Base-by-base conservation (phyloP, 257 asterid genomes). In the Lycium barbarum region DNA sequence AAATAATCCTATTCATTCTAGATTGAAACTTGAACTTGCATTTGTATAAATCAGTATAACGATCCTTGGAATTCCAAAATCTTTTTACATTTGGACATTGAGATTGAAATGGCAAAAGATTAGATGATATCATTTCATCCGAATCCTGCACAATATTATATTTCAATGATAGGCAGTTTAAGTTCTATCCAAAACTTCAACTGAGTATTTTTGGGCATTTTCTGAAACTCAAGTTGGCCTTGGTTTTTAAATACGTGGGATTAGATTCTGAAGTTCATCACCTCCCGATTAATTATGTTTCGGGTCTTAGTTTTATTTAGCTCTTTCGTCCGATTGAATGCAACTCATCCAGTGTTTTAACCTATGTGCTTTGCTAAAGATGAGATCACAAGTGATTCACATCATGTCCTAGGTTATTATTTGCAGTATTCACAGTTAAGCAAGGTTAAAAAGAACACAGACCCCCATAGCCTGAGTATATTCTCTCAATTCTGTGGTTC, bases 71-170 rank as follows among this genome's bases (percentile, higher is more conserved):
- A 40, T 36, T 67, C 43, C n/a, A 36, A 67, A 49, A 2, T 22
- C 47, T 2, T 35, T 33, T 35, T n/a, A 66, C 45, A 40, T 40
- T 66, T 66, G 73, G 47, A 66, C 73, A 35, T n/a, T 36, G 22
- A 67, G 76, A 67, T 17, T 38, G 33, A 40, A 70, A 17, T 43
- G 26, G 15, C 33, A 70, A 70, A 67, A 38, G 33, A 70, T 8
- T 67, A 70, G 54, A 70, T 70, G 54, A 70, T 70, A 70, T 70
- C 79, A 70, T 70, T 40, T 70, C 79, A 70, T 70, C 54, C 12
- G 54, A 70, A 17, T 70, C 79, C 8, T 70, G 33, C 33, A 70
- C 79, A 70, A 17, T 17, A 70, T 17, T 40, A 17, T 53, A 38
- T 70, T 38, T 40, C 79, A 38, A 9, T 70, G 54, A 40, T 40